A percentile compares a stretch with the other conserved stretches of the same genome.
Evolutionary conservation across 202 grass and related monocot genomes (phyloP).

Genomic region (Bolboschoenoplectus hybrid): DNA sequence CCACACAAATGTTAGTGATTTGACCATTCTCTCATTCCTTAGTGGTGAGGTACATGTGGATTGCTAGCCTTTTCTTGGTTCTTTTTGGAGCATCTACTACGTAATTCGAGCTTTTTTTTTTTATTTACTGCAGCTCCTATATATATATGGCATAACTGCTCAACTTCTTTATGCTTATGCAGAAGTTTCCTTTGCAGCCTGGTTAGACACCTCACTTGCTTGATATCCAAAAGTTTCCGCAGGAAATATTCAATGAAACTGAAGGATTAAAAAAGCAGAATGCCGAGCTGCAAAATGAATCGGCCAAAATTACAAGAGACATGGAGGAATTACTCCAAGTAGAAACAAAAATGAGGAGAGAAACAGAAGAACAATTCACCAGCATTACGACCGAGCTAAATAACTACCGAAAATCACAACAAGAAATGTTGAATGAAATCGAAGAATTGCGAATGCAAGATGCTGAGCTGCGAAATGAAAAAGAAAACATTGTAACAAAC

Average conservation of each 20-base stretch:
- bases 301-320: no score
- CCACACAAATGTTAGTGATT: slow-evolving; percentile 73
- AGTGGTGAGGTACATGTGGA: no score
- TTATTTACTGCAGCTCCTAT: neutral
- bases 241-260: no score
- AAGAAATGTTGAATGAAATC: slow-evolving; percentile 4
- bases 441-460: neutral
- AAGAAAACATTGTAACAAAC: neutral
- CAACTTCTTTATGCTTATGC: no score
- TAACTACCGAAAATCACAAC: neutral
- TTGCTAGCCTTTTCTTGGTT: neutral
- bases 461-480: neutral
- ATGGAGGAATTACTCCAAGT: no score
- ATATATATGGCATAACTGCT: neutral
- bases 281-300: neutral
- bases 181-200: no score
- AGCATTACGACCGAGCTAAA: neutral
- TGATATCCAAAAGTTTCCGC: no score
- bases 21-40: slow-evolving; percentile 67
- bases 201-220: no score
- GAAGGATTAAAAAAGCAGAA: neutral
- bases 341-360: neutral
- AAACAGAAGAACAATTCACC: neutral
- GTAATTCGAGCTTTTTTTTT: no score
- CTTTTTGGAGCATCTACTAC: neutral